Evolutionary conservation across 176 grass and related monocot species (phyloP).

Genomic region (Pontederia crassipes): DNA sequence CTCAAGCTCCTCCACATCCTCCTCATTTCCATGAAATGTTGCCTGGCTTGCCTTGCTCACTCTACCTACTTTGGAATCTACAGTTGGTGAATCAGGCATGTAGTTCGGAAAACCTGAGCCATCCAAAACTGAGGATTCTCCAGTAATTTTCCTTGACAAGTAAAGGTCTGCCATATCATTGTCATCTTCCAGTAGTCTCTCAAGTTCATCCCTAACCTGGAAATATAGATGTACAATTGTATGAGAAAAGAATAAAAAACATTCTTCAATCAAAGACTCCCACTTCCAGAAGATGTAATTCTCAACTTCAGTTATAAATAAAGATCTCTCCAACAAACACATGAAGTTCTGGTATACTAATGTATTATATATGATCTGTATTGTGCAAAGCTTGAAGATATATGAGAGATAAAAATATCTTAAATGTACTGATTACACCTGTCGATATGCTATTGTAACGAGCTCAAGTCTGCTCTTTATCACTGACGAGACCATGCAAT

Average conservation of each 20-base stretch:
- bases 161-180: constrained; percentile 22
- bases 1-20: constrained; percentile 22
- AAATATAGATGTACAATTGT: background rate
- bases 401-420: no score
- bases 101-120: background rate
- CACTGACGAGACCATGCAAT: background rate
- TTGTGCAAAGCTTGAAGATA: no score
- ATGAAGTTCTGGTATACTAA: no score
- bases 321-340: no score
- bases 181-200: constrained; percentile 20
- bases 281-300: no score
- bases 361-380: no score
- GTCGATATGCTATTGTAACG: no score
- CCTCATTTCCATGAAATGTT: constrained; percentile 17
- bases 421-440: no score
- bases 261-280: background rate
- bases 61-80: constrained; percentile 9
- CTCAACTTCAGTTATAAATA: no score
- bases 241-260: background rate
- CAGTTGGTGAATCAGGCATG: background rate
- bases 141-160: constrained; percentile 11
- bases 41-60: constrained; percentile 5
- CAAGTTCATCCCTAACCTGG: constrained; percentile 23
- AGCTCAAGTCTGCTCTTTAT: background rate
- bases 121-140: background rate